phyloP scores from a whole-genome alignment of 164 flowering plant species.

The Brasenia schreberi region DNA sequence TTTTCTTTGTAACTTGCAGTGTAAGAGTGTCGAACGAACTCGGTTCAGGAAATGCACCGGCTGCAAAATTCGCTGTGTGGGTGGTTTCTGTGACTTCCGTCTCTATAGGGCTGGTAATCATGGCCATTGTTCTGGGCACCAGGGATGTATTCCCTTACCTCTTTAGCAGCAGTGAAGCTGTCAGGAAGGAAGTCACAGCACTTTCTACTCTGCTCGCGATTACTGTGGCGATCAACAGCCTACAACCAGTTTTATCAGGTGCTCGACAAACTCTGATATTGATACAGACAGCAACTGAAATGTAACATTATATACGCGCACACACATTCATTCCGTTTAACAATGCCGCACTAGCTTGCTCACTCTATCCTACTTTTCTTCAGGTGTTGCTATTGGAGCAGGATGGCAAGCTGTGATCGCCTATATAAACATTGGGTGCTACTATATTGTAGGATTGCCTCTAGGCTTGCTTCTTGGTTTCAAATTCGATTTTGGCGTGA shows the following conservation, averaged over 20 bases:
- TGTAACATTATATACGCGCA: neutral
- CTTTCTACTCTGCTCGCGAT: conserved; percentile 34
- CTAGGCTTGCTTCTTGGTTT: conserved; percentile 13
- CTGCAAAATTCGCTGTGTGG: conserved; percentile 41
- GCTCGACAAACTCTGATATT: neutral
- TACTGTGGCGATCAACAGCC: conserved; percentile 48
- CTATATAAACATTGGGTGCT: conserved; percentile 14
- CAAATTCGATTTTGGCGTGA: conserved; percentile 11
- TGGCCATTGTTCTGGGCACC: conserved; percentile 31
- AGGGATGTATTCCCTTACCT: conserved; percentile 40
- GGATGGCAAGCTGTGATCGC: conserved; percentile 23
- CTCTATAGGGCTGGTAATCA: conserved; percentile 29
- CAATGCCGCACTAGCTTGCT: neutral
- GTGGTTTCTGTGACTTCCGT: conserved; percentile 45
- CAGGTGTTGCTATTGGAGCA: conserved; percentile 28
- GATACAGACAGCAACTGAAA: neutral
- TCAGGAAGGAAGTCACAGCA: conserved; percentile 33
- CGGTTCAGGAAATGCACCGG: conserved; percentile 37
- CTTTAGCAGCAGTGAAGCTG: conserved; percentile 38
- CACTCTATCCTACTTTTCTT: neutral
- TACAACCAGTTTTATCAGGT: conserved; percentile 68
- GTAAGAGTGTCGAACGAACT: conserved; percentile 73
- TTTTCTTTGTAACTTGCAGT: conserved; percentile 18
- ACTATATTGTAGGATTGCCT: conserved; percentile 17
- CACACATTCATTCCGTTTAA: neutral